Conservation (phyloP, 1,139 yeast species). For the Debaryomyces subglobosus region DNA sequence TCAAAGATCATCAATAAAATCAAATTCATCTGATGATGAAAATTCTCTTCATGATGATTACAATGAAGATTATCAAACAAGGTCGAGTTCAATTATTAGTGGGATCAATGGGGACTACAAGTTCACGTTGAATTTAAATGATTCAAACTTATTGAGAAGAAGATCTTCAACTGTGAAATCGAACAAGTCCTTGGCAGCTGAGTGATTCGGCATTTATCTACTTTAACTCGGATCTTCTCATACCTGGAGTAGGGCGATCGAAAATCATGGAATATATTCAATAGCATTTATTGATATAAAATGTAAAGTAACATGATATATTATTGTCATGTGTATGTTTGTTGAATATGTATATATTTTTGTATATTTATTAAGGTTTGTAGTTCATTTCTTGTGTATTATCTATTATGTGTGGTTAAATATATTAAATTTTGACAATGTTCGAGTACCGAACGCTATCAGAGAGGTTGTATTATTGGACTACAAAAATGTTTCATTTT, state of each 20-base stretch:
- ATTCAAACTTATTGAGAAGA: conserved; percentile 44
- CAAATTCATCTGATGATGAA: conserved; percentile 18
- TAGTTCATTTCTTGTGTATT: conserved; percentile 8
- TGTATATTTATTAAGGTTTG: conserved; percentile 5
- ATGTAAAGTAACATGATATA: not conserved
- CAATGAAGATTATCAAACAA: conserved; percentile 36
- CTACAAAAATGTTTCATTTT: not conserved
- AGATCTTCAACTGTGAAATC: conserved; percentile 24
- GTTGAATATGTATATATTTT: conserved; percentile 3
- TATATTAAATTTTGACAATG: not conserved
- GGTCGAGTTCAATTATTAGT: conserved; percentile 47
- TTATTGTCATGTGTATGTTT: not conserved
- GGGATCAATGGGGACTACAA: conserved; percentile 46
- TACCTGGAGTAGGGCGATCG: not conserved
- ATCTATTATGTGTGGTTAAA: conserved; percentile 1
- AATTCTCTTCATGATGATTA: conserved; percentile 23
- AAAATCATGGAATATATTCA: not conserved
- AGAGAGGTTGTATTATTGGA: not conserved
- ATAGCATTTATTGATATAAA: not conserved
- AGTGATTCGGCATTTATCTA: not conserved
- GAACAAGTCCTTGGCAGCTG: conserved; percentile 1
- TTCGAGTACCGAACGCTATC: not conserved
- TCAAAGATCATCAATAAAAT: conserved; percentile 8
- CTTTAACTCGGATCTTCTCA: not conserved
- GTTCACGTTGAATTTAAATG: conserved; percentile 47